These are phyloP conservation scores for Rhodofomes roseus DNA, from an alignment of 1,284 basidiomycete species.

Conservation along the genomic window DNA sequence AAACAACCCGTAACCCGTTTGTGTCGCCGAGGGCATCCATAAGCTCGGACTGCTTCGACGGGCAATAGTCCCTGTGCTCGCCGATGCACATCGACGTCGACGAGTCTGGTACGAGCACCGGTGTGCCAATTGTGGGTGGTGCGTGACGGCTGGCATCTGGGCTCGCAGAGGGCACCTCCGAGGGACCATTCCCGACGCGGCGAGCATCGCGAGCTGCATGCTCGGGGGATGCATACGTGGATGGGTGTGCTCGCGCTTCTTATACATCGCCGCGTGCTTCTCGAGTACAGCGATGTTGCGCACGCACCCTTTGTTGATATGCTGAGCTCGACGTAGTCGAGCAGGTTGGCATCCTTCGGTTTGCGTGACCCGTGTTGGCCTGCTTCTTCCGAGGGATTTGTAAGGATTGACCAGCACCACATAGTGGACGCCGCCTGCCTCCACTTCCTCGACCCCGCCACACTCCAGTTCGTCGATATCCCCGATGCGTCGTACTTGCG, in stretches of 20 bases:
- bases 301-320: too few species aligned
- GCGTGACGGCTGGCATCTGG: constrained; percentile 70
- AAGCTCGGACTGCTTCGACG: constrained; percentile 51
- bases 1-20: constrained; percentile 21
- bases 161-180: constrained; percentile 66
- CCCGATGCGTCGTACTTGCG: constrained; percentile 86
- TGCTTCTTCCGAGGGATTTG: too few species aligned
- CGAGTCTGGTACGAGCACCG: constrained; percentile 62
- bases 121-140: constrained; percentile 61
- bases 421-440: too few species aligned
- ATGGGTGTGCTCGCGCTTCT: too few species aligned
- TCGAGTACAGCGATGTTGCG: too few species aligned
- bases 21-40: constrained; percentile 55
- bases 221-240: too few species aligned
- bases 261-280: too few species aligned
- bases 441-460: constrained; percentile 87
- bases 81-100: constrained; percentile 45
- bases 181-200: constrained; percentile 41
- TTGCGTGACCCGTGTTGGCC: too few species aligned
- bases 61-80: constrained; percentile 36
- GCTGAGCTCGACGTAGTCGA: too few species aligned
- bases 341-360: too few species aligned
- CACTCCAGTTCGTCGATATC: constrained; percentile 83
- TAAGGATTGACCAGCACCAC: too few species aligned
- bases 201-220: constrained; percentile 71